phyloP scores from a whole-genome alignment of 1,139 yeast species.

The Scheffersomyces illinoinensis region DNA sequence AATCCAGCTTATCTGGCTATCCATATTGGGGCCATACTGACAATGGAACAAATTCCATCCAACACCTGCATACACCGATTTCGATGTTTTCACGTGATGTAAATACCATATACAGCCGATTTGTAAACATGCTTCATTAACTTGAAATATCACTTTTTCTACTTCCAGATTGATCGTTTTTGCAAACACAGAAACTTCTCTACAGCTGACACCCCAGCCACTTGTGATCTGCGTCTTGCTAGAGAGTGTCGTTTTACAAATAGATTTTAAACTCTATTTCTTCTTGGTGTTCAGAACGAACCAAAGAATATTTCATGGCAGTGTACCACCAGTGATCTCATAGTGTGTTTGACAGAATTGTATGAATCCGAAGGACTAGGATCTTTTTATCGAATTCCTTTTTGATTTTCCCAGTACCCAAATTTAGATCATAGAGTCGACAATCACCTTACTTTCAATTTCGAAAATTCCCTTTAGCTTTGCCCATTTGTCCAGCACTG shows the following conservation, averaged over 20 bases:
- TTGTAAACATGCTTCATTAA: not conserved
- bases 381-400: not conserved
- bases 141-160: not conserved
- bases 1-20: too few species aligned
- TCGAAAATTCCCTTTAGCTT: not conserved
- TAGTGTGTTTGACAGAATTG: not conserved
- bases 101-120: not conserved
- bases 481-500: not conserved
- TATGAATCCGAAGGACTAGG: not conserved
- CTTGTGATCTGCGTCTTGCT: not conserved
- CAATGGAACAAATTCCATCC: not conserved
- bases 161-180: not conserved
- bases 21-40: not conserved
- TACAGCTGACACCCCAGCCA: not conserved
- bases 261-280: not conserved
- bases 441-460: not conserved
- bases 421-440: not conserved
- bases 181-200: not conserved
- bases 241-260: not conserved
- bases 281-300: not conserved
- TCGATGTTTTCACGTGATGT: not conserved
- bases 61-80: not conserved
- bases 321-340: not conserved
- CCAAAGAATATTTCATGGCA: not conserved
- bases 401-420: not conserved